A percentile compares a stretch with the other conserved stretches of the same genome.
phyloP scores from a whole-genome alignment of 176 grass and related monocot species.

The Cocos nucifera region DNA sequence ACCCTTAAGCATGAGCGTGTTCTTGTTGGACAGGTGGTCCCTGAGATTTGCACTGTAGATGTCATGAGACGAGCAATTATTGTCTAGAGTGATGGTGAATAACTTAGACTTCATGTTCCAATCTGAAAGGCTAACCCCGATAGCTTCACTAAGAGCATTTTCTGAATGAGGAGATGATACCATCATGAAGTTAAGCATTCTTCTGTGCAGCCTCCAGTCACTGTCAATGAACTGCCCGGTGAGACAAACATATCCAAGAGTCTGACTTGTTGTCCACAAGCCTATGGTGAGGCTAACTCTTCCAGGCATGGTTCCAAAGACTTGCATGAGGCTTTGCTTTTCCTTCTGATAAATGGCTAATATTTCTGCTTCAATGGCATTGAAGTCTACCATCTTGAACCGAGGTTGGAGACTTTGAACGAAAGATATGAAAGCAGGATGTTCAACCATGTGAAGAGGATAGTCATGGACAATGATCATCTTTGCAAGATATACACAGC shows the following conservation, averaged over 20 bases:
- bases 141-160: slow-evolving; percentile 78
- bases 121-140: slow-evolving; percentile 42
- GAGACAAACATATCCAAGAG: slow-evolving; percentile 74
- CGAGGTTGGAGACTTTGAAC: slow-evolving; percentile 68
- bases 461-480: slow-evolving; percentile 86
- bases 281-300: slow-evolving; percentile 70
- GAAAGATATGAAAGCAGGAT: slow-evolving; percentile 52
- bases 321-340: slow-evolving; percentile 47
- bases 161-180: slow-evolving; percentile 89
- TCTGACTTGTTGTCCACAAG: slow-evolving; percentile 78
- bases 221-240: slow-evolving; percentile 57
- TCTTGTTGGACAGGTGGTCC: slow-evolving; percentile 68
- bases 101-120: slow-evolving; percentile 80
- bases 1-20: slow-evolving; percentile 77
- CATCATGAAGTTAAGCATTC: slow-evolving; percentile 95
- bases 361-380: slow-evolving; percentile 56
- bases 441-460: slow-evolving; percentile 75
- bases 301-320: slow-evolving; percentile 49
- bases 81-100: slow-evolving; percentile 86
- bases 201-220: slow-evolving; percentile 56
- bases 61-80: slow-evolving; percentile 81
- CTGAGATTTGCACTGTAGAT: slow-evolving; percentile 91
- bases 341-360: slow-evolving; percentile 65
- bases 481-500: slow-evolving; percentile 51
- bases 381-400: slow-evolving; percentile 52